Conservation (phyloP, 225 moss, liverwort and hornwort species). For the Neckera pumila region DNA sequence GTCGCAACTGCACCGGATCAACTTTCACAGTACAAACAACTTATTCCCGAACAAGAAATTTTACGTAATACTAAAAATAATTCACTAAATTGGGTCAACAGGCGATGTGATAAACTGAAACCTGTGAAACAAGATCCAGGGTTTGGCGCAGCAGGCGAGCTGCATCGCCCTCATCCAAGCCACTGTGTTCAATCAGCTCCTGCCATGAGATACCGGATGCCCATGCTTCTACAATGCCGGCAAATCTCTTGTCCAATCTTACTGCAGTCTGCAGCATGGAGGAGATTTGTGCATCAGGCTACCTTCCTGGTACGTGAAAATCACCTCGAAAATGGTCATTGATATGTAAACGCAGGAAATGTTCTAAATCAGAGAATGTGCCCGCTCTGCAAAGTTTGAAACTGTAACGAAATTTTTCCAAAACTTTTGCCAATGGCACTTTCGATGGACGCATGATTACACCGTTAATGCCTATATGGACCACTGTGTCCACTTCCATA, state of each 20-base stretch:
- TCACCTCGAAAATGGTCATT: not conserved
- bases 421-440: not conserved
- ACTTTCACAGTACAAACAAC: not conserved
- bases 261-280: slow-evolving; percentile 30
- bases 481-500: not conserved
- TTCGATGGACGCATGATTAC: not conserved
- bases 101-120: not conserved
- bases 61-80: not conserved
- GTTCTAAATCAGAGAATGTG: not conserved
- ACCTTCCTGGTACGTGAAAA: not conserved
- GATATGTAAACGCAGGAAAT: not conserved
- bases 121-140: slow-evolving; percentile 76
- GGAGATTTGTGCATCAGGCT: not conserved
- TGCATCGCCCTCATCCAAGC: slow-evolving; percentile 84
- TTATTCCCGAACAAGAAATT: not conserved
- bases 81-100: not conserved
- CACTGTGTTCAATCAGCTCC: slow-evolving; percentile 58
- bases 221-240: slow-evolving; percentile 84
- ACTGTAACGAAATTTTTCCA: not conserved
- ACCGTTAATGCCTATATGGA: not conserved
- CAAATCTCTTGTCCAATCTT: slow-evolving; percentile 56
- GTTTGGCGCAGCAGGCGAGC: slow-evolving; percentile 70
- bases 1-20: not conserved
- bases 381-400: not conserved
- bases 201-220: slow-evolving; percentile 79